A percentile compares a stretch with the other conserved stretches of the same genome.
Evolutionary conservation across 805 yeast species (phyloP).

Genomic region (Saccharomycopsis sp.): DNA sequence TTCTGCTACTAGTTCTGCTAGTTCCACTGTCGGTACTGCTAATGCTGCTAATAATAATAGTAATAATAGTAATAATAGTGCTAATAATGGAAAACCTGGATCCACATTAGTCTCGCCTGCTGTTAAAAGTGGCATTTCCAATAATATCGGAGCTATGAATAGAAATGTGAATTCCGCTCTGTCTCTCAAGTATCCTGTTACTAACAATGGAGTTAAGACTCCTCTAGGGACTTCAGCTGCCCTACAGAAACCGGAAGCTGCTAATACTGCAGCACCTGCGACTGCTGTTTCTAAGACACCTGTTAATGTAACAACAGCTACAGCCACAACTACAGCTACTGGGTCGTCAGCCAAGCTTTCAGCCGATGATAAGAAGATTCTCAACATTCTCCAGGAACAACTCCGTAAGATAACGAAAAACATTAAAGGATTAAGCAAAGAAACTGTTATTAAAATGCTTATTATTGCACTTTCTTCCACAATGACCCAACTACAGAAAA

Average conservation of each 20-base stretch:
- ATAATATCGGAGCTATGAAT: too few relatives aligned
- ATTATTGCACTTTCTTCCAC: conserved; percentile 92
- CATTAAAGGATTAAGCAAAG: conserved; percentile 68
- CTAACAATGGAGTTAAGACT: not conserved
- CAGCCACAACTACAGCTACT: conserved; percentile 5
- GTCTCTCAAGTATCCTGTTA: conserved; percentile 13
- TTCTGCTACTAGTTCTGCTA: conserved; percentile 5
- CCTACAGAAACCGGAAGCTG: conserved; percentile 26
- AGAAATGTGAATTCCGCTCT: too few relatives aligned
- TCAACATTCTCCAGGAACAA: conserved; percentile 81
- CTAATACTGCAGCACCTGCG: conserved; percentile 24
- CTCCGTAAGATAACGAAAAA: conserved; percentile 73
- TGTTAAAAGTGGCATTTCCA: too few relatives aligned
- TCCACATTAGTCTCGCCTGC: too few relatives aligned
- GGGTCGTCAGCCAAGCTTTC: conserved; percentile 10
- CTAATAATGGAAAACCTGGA: too few relatives aligned
- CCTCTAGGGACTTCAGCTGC: not conserved
- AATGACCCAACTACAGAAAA: conserved; percentile 80
- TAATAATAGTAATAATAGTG: too few relatives aligned
- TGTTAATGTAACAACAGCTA: conserved; percentile 25
- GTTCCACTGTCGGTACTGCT: conserved; percentile 19
- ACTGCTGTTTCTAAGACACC: conserved; percentile 28
- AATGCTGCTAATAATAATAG: conserved; percentile 14
- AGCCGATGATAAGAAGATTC: conserved; percentile 48
- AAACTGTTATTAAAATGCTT: conserved; percentile 73